phyloP scores from a whole-genome alignment of 768 basidiomycete genomes.

The Russula brevipes region DNA sequence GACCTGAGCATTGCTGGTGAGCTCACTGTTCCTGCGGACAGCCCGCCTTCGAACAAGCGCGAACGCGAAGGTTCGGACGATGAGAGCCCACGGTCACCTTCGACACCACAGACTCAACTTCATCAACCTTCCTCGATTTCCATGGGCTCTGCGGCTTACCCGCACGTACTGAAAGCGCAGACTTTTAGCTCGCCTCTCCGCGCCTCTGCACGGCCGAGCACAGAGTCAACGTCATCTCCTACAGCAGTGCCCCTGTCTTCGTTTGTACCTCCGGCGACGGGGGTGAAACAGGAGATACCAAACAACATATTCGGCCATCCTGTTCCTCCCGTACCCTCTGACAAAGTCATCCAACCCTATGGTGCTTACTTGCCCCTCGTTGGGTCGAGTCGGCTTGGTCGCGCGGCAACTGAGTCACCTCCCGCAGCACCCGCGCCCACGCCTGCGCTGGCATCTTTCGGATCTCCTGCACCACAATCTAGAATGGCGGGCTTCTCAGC shows the following conservation, averaged over 20 bases:
- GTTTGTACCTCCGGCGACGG: not conserved
- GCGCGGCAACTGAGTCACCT: not conserved
- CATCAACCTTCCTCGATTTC: not conserved
- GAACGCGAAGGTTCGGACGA: constrained; percentile 16
- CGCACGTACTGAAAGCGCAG: not conserved
- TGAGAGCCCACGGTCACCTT: not conserved
- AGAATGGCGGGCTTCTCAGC: not conserved
- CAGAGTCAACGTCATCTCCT: not conserved
- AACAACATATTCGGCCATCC: not conserved
- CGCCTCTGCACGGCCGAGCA: not conserved
- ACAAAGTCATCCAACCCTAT: not conserved
- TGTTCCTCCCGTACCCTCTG: not conserved
- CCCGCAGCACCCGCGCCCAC: not conserved
- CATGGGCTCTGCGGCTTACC: not conserved
- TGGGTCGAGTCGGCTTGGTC: constrained; percentile 11
- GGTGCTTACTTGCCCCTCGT: constrained; percentile 6
- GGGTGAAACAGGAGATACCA: not conserved
- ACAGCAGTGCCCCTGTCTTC: not conserved
- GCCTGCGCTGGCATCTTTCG: not conserved
- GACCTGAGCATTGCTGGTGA: constrained; percentile 17
- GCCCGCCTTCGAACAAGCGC: constrained; percentile 21
- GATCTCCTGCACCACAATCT: not conserved
- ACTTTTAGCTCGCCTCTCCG: not conserved
- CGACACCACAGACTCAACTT: not conserved
- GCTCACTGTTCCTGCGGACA: constrained; percentile 14